Evolutionary conservation across 306 rosid genomes (phyloP).

Genomic region (Prosopis cineraria): DNA sequence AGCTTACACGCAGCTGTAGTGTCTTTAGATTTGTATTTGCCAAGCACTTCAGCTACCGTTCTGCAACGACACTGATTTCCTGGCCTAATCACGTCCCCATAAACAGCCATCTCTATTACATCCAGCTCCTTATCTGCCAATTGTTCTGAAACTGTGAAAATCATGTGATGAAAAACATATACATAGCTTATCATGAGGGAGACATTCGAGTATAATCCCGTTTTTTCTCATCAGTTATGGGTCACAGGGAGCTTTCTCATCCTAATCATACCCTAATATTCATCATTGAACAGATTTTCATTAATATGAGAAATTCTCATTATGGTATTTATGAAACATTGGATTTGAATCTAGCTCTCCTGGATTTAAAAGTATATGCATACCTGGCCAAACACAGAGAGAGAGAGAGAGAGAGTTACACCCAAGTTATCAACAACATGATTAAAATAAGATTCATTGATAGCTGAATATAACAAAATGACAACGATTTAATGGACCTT

Average conservation of each 20-base stretch:
- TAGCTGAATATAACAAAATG: no score
- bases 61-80: slow-evolving; percentile 91
- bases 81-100: slow-evolving; percentile 89
- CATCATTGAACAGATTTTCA: slow-evolving; percentile 7
- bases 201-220: not conserved
- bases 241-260: not conserved
- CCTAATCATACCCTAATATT: not conserved
- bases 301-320: slow-evolving; percentile 2
- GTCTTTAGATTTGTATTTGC: slow-evolving; percentile 73
- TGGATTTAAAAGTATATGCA: not conserved
- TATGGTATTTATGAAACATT: not conserved
- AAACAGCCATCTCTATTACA: slow-evolving; percentile 95
- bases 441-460: no score
- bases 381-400: not conserved
- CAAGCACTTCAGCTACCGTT: slow-evolving; percentile 90
- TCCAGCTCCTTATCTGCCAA: slow-evolving; percentile 88
- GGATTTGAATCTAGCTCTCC: slow-evolving; percentile 8
- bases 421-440: no score
- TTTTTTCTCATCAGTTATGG: not conserved
- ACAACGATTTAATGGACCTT: no score
- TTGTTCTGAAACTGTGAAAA: slow-evolving; percentile 13
- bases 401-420: no score
- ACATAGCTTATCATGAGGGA: not conserved
- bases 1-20: slow-evolving; percentile 66
- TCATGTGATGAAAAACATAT: slow-evolving; percentile 10